Conservation (phyloP, 768 basidiomycete species). For the Tricholoma terreum region DNA sequence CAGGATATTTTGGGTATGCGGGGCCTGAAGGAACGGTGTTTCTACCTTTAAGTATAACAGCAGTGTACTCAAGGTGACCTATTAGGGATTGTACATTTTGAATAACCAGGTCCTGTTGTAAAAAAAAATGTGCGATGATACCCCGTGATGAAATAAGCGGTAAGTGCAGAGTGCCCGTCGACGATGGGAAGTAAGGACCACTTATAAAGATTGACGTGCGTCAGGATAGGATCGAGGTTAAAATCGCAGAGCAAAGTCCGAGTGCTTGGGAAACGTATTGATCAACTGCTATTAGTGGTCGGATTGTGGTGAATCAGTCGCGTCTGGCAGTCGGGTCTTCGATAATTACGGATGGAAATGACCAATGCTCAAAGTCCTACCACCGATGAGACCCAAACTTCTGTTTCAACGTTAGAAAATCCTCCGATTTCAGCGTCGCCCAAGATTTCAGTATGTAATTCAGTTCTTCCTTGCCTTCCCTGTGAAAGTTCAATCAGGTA, state of each 20-base stretch:
- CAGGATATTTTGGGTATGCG: conserved; percentile 80
- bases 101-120: background rate
- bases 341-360: background rate
- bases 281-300: background rate
- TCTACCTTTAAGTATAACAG: conserved; percentile 52
- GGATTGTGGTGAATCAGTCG: too few species aligned
- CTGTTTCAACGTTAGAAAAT: conserved; percentile 52
- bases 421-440: conserved; percentile 45
- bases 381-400: conserved; percentile 49
- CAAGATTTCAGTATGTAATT: conserved; percentile 44
- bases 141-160: too few species aligned
- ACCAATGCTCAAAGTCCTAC: background rate
- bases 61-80: background rate
- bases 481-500: conserved; percentile 22
- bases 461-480: conserved; percentile 59
- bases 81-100: background rate
- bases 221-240: conserved; percentile 14
- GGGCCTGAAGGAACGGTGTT: conserved; percentile 78
- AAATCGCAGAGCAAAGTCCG: background rate
- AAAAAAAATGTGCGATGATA: too few species aligned
- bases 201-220: too few species aligned
- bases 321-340: background rate
- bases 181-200: conserved; percentile 14
- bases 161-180: too few species aligned
- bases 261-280: background rate